These are phyloP conservation scores for Striga asiatica DNA, from an alignment of 257 asterid genomes.

Conservation along the genomic window DNA sequence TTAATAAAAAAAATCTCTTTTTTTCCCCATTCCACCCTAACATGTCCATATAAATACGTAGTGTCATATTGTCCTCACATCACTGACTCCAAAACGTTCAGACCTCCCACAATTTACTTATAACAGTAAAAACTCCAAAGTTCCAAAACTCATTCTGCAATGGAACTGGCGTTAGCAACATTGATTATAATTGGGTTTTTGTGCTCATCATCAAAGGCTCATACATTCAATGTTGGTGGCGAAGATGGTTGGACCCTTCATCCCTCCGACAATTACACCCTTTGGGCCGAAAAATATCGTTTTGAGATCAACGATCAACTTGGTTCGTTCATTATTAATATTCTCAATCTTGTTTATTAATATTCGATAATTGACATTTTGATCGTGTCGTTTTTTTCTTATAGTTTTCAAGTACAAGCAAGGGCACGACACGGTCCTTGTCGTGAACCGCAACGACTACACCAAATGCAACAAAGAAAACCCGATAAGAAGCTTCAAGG, in stretches of 20 bases:
- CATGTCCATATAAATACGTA: no score
- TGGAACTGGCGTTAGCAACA: no score
- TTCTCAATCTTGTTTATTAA: no score
- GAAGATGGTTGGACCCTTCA: slow-evolving; percentile 32
- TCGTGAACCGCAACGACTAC: slow-evolving; percentile 30
- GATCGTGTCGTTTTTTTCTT: neutral
- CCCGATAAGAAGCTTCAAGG: slow-evolving; percentile 18
- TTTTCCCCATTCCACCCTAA: no score
- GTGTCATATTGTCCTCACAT: no score
- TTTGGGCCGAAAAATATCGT: slow-evolving; percentile 30
- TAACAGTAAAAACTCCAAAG: no score
- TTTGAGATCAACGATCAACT: slow-evolving; percentile 32
- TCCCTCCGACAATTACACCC: slow-evolving; percentile 23
- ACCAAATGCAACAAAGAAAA: slow-evolving; percentile 31
- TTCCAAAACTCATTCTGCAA: no score
- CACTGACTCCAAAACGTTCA: no score
- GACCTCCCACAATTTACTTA: no score
- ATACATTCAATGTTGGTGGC: slow-evolving; percentile 30
- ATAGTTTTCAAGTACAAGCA: slow-evolving; percentile 41
- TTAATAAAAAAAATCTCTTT: no score
- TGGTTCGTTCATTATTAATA: neutral
- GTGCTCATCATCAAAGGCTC: slow-evolving; percentile 21
- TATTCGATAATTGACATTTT: neutral
- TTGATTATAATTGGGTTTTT: slow-evolving; percentile 16
- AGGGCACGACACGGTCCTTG: slow-evolving; percentile 34